phyloP scores from a whole-genome alignment of 2,329 filamentous ascomycete genomes.

The Microcera coccophila region DNA sequence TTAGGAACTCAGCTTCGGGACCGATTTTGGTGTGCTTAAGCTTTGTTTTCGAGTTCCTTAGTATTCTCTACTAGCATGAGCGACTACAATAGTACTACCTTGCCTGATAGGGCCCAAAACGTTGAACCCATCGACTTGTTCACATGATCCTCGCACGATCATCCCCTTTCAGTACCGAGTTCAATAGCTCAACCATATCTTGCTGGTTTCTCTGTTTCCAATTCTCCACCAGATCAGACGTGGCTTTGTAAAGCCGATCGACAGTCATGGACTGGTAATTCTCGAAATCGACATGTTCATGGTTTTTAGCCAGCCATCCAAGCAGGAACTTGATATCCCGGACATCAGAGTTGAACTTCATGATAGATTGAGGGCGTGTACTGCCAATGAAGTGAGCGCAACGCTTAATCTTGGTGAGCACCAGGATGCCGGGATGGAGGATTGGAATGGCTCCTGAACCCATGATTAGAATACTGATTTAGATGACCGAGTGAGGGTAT shows the following conservation, averaged over 20 bases:
- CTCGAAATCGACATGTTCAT: neutral
- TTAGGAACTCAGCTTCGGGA: neutral
- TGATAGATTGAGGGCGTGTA: neutral
- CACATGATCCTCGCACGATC: neutral
- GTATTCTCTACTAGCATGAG: too few species aligned
- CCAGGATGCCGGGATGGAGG: neutral
- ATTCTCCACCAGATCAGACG: neutral
- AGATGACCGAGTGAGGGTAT: too few species aligned
- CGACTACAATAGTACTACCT: too few species aligned
- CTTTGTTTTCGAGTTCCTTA: neutral
- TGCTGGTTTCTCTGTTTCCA: neutral
- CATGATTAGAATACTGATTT: too few species aligned
- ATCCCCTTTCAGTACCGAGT: neutral
- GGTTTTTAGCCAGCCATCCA: neutral
- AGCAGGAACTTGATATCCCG: neutral
- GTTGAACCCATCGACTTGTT: too few species aligned
- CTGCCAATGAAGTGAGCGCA: neutral
- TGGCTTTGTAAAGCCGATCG: neutral
- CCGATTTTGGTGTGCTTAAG: neutral
- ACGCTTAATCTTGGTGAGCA: neutral
- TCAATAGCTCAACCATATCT: neutral
- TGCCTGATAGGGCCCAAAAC: too few species aligned
- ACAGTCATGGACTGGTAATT: neutral
- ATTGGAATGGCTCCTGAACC: neutral
- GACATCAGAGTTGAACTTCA: neutral